Base-by-base conservation (phyloP, 2,329 filamentous ascomycete species). In the Metarhizium guizhouense region DNA sequence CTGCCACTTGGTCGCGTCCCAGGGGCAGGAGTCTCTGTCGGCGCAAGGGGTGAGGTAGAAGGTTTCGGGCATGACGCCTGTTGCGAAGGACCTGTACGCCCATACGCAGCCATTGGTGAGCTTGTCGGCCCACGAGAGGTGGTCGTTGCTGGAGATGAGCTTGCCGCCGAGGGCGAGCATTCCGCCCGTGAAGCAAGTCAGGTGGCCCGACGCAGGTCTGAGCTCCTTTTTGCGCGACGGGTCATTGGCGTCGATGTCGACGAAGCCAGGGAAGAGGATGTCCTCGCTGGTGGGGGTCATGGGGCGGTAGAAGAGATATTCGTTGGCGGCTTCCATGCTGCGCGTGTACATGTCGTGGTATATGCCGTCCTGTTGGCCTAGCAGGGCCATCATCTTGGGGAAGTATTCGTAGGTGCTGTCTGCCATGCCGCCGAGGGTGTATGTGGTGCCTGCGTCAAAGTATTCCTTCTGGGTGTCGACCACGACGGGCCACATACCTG, bases 401-500 rank as follows among this genome's bases (percentile, higher is more conserved):
- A 84, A 67, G 61, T 84, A 84, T 64, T 85, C 82, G 60, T 83
- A 84, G 3, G 80, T 63, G 32, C 78, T 82, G 62, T 84, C 81
- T 4, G 77, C 73, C 57, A 75, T 68, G 6, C 72, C 79, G 25
- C 80, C 79, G 8, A 83, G 68, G 0, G 76, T 76, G 60, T 76
- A 82, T n/a, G 60, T 63, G 2, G 52, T 62, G n/a, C 72, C 71
- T 5, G 53, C 53, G 42, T 72, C 61, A 42, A 74, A 73, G 62
- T 64, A 73, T 67, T 72, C 75, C 77, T 59, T 78, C 72, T 62
- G 74, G 74, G 69, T 78, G 67, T 91, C 80, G 52, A 93, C 71
- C 52, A 75, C 73, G 20, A 80, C 76, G 1, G 87, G 88, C 86
- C 86, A 94, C 72, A 93, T 76, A 2, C 89, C 88, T 0, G 87